These are phyloP conservation scores for Mycena latifolia DNA, from an alignment of 768 basidiomycete species.

Conservation along the genomic window DNA sequence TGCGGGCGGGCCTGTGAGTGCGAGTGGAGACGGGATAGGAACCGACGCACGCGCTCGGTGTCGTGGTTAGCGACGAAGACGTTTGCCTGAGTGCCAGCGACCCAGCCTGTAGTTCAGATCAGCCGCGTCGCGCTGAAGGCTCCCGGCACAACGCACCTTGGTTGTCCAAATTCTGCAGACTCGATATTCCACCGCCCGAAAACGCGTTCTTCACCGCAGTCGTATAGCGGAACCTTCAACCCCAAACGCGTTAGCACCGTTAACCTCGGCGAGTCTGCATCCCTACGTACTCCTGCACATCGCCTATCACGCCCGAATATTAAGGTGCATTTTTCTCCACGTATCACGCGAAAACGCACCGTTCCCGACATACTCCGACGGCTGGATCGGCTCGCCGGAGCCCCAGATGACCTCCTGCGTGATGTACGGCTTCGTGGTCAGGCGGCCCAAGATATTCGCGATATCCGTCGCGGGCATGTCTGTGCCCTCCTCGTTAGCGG, in stretches of 20 bases:
- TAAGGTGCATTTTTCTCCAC: too few relatives aligned
- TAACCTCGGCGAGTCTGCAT: too few relatives aligned
- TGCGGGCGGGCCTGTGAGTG: constrained; percentile 33
- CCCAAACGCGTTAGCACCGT: too few relatives aligned
- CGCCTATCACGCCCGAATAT: constrained; percentile 46
- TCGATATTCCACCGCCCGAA: constrained; percentile 61
- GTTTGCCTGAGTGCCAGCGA: constrained; percentile 66
- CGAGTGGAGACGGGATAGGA: background rate
- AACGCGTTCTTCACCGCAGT: constrained; percentile 65
- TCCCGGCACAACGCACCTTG: constrained; percentile 46
- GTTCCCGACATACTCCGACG: constrained; percentile 66
- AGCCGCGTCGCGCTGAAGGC: too few relatives aligned
- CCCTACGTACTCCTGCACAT: constrained; percentile 73
- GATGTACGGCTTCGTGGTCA: constrained; percentile 62
- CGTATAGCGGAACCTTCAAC: constrained; percentile 70
- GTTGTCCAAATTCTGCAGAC: constrained; percentile 63
- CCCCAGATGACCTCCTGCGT: constrained; percentile 75
- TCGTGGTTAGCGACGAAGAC: constrained; percentile 80
- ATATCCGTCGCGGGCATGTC: constrained; percentile 57
- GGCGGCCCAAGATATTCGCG: constrained; percentile 61
- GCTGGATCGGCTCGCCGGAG: constrained; percentile 64
- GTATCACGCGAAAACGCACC: constrained; percentile 53
- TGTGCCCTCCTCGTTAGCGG: too few relatives aligned
- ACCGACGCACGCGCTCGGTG: constrained; percentile 70
- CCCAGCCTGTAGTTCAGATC: constrained; percentile 65